Conservation (phyloP, 2,329 filamentous ascomycete species). For the Pleomassaria siparia region DNA sequence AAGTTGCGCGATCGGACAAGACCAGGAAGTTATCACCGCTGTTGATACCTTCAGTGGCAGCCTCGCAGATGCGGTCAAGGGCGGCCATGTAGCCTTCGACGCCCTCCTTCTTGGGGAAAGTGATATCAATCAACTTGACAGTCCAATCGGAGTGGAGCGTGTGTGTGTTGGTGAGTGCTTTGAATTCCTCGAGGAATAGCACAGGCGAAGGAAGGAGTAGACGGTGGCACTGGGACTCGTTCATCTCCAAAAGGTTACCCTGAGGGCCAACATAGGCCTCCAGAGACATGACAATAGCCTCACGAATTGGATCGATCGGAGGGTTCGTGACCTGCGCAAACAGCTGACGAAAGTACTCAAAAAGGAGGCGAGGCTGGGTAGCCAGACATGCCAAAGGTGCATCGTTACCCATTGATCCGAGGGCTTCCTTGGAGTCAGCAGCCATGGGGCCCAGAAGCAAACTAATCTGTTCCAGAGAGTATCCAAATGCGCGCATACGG, state of each 20-base stretch:
- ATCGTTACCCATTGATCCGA: constrained; percentile 98
- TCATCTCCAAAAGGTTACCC: constrained; percentile 93
- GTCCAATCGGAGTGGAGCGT: constrained; percentile 76
- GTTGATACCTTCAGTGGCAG: constrained; percentile 80
- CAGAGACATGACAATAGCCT: constrained; percentile 97
- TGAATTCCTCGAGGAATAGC: constrained; percentile 87
- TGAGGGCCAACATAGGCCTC: constrained; percentile 96
- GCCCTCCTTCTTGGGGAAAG: constrained; percentile 84
- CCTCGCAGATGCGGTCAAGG: constrained; percentile 84
- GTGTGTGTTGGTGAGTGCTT: constrained; percentile 77
- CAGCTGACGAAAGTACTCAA: constrained; percentile 96
- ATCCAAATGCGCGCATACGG: constrained; percentile 82
- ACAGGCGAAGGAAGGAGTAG: constrained; percentile 86
- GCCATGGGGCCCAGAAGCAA: constrained; percentile 93
- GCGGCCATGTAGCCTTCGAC: constrained; percentile 82
- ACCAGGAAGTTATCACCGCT: constrained; percentile 83
- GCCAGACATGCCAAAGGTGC: constrained; percentile 88
- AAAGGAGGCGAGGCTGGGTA: constrained; percentile 83
- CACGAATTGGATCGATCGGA: constrained; percentile 93
- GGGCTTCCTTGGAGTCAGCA: constrained; percentile 92
- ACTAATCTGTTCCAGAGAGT: constrained; percentile 93
- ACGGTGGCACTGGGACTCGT: constrained; percentile 82
- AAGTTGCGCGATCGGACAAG: constrained; percentile 85
- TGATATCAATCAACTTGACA: constrained; percentile 87
- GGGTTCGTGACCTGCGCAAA: constrained; percentile 98